Conservation (phyloP, 768 basidiomycete genomes). For the Xerocomus spinulosus region DNA sequence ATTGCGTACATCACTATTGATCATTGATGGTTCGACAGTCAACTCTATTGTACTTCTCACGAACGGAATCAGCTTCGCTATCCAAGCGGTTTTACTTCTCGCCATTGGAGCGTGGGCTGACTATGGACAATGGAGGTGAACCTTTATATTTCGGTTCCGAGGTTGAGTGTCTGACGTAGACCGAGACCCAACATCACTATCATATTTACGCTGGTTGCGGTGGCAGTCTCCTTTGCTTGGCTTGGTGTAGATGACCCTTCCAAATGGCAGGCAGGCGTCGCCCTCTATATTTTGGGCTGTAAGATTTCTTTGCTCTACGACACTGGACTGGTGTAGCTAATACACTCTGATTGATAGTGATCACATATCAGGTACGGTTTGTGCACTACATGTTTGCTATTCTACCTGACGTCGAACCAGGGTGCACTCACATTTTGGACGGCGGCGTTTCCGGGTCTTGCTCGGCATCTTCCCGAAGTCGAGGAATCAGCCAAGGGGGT, state of each 20-base stretch:
- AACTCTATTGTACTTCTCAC: conserved; percentile 76
- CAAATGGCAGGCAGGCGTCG: conserved; percentile 58
- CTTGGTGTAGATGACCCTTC: conserved; percentile 64
- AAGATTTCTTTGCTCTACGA: conserved; percentile 25
- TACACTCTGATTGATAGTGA: conserved; percentile 38
- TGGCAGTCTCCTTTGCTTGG: conserved; percentile 74
- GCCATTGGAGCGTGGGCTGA: conserved; percentile 76
- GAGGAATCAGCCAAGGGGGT: conserved; percentile 43
- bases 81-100: conserved; percentile 65
- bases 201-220: conserved; percentile 61
- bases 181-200: conserved; percentile 71
- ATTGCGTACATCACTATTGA: background rate
- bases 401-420: conserved; percentile 28
- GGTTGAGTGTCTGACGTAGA: conserved; percentile 1
- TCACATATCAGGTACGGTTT: conserved; percentile 64
- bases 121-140: conserved; percentile 73
- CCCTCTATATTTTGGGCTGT: conserved; percentile 62
- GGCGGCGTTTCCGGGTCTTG: conserved; percentile 75
- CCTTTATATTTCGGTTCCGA: background rate
- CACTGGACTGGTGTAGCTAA: background rate
- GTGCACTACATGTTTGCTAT: background rate
- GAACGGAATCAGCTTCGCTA: conserved; percentile 74
- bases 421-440: conserved; percentile 78
- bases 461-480: conserved; percentile 67
- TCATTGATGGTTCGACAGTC: conserved; percentile 36